These are phyloP conservation scores for Phialemonium atrogriseum DNA, from an alignment of 2,329 filamentous ascomycete genomes.

Conservation along the genomic window DNA sequence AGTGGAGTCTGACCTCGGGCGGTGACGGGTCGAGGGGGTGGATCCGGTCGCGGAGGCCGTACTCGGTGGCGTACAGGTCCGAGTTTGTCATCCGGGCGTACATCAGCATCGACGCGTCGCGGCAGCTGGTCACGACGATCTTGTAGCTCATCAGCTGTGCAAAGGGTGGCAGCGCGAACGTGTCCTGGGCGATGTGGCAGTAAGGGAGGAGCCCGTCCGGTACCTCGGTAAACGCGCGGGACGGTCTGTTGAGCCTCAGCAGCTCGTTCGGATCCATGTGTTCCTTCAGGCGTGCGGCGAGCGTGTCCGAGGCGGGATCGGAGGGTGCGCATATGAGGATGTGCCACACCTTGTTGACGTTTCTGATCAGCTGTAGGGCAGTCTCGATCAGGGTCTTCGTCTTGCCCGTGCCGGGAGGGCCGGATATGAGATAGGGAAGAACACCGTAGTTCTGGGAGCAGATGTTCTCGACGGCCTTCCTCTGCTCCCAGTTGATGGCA, in stretches of 20 bases:
- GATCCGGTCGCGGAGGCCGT: conserved; percentile 5
- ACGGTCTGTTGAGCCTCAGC: conserved; percentile 14
- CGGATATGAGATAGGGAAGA: conserved; percentile 17
- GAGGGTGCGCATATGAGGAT: conserved; percentile 17
- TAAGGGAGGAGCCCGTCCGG: conserved; percentile 11
- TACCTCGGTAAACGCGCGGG: conserved; percentile 12
- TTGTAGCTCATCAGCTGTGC: conserved; percentile 11
- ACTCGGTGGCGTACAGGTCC: conserved; percentile 12
- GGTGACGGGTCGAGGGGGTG: conserved; percentile 6
- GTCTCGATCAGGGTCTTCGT: conserved; percentile 17
- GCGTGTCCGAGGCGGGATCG: conserved; percentile 14
- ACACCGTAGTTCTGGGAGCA: conserved; percentile 13
- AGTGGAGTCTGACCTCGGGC: conserved; percentile 10
- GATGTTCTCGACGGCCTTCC: conserved; percentile 13
- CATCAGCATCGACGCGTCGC: conserved; percentile 13
- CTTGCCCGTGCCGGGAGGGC: conserved; percentile 17
- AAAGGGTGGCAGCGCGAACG: conserved; percentile 11
- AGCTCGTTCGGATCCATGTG: conserved; percentile 9
- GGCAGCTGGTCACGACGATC: conserved; percentile 15
- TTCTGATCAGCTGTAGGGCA: conserved; percentile 12
- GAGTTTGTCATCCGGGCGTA: conserved; percentile 13
- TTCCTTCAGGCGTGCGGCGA: conserved; percentile 10
- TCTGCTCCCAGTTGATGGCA: conserved; percentile 13
- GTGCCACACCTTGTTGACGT: conserved; percentile 8
- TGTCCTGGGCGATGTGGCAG: conserved; percentile 8